These are phyloP conservation scores for Posidonia oceanica DNA, from an alignment of 116 monocot genomes.

Conservation along the genomic window DNA sequence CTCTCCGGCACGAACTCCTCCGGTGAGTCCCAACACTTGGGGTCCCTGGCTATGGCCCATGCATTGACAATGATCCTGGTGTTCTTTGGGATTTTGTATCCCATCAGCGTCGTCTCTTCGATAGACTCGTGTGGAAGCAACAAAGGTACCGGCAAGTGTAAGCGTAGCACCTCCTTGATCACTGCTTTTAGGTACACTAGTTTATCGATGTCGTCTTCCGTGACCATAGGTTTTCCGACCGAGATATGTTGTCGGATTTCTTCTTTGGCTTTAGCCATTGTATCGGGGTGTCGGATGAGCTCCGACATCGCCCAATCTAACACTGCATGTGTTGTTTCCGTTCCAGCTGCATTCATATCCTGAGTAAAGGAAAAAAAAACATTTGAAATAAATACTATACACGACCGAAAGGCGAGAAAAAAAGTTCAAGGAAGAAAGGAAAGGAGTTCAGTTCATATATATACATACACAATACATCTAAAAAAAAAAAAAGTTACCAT, in stretches of 20 bases:
- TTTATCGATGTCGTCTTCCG: not conserved
- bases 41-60: conserved; percentile 7
- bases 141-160: conserved; percentile 9
- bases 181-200: conserved; percentile 7
- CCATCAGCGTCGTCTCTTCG: not conserved
- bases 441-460: too few species aligned
- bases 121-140: conserved; percentile 3
- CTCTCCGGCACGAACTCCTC: conserved; percentile 10
- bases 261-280: conserved; percentile 8
- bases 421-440: too few species aligned
- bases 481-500: conserved; percentile 2
- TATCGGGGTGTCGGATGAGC: conserved; percentile 3
- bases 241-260: not conserved
- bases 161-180: conserved; percentile 8
- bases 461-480: not conserved
- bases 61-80: conserved; percentile 7
- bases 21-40: conserved; percentile 6
- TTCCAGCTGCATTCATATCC: conserved; percentile 5
- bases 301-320: conserved; percentile 13
- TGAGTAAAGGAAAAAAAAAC: not conserved
- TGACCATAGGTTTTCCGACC: not conserved
- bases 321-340: not conserved
- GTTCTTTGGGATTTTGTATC: conserved; percentile 5
- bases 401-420: too few species aligned
- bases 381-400: too few species aligned